Evolutionary conservation across 345 rosid genomes (phyloP), one percentile per base, ranked within the genome.

Genomic region (Rhodamnia rubescens): DNA sequence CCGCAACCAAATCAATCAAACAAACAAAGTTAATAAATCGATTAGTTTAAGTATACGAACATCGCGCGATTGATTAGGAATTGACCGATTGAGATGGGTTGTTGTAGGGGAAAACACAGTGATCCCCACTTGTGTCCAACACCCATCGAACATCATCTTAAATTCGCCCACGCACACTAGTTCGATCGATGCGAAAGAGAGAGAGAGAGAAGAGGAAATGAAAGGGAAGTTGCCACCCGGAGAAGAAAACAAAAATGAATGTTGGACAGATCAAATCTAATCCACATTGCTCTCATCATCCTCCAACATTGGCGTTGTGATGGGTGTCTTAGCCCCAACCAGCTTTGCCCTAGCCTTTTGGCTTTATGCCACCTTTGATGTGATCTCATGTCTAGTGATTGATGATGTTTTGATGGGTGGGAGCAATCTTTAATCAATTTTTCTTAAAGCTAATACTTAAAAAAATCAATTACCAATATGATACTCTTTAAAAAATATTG

Each of bases 11-110:
- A 18, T 6, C 20, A 11, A 29, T 8, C 18, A 64, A 20, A 56
- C n/a, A 5, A 1, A 4, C 20, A 10, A 22, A 4, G 20, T 0
- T 1, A 9, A 36, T 8, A 0, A 18, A 36, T 69, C 47, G 1
- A 69, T 69, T 20, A 0, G 40, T 8, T 4, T 16, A 32, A 69
- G 44, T 3, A 18, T 4, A 36, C 42, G 80, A 21, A 9, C 21
- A 22, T 69, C 12, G 22, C 47, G 47, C 2, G 80, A 69, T 69
- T 12, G 26, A 4, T 36, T 69, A 18, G 47, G 47, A 69, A 18
- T 69, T 69, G 80, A 69, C 47, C 6, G 26, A 36, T 36, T 18
- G 80, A 69, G 47, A 69, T 36, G 24, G 47, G 18, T n/a, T n/a
- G 47, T 69, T 9, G 47, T 0, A 47, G 47, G 47, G 26, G 21